Base-by-base conservation (phyloP, 352 stramenopile genomes). In the Globisporangium middletonii region DNA sequence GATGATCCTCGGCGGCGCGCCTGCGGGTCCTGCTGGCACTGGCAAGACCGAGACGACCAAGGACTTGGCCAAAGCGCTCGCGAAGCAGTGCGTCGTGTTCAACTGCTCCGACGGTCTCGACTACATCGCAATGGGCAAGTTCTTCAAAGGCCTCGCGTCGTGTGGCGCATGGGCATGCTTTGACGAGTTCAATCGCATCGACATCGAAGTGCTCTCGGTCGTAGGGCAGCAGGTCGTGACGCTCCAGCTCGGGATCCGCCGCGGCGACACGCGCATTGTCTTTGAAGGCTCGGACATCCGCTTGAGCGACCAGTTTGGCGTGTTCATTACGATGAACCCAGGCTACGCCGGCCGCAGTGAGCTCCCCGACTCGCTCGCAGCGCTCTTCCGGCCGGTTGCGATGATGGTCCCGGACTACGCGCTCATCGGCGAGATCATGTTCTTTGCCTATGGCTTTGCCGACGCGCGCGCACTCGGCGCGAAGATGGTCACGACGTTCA, bases 1-100 rank as follows among this genome's bases (percentile, higher is more conserved):
- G 64, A 98, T 98, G 92, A 97, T 96, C 43, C 67, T 98, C 0
- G 94, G 94, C 43, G 94, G 94, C 6, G 92, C 94, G 0, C 94
- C 94, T 0, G 94, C 93, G 16, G 94, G 94, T 0, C 94, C 94
- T 23, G 94, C 93, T 26, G 94, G 94, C 19, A 98, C 94, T 1
- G 94, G 94, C 27, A 98, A 98, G 68, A 98, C 94, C 0, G 94
- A 98, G 68, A 98, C 92, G 7, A 98, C 94, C 2, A 98, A 98
- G 68, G 92, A 97, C 79, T 59, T 97, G 30, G 90, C 94, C 2
- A 98, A 98, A 56, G 94, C 92, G 5, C 71, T 98, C 0, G 94
- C 94, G 2, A 98, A 97, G 55, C 94, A 98, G 64, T 98, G 94
- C 64, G 93, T 98, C 41, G 94, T 98, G 35, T 98, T 94, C 57